Percentiles rank a stretch among this genome's conserved stretches.
These are phyloP conservation scores for Glebionis coronaria DNA, from an alignment of 129 eudicot genomes.

Conservation along the genomic window DNA sequence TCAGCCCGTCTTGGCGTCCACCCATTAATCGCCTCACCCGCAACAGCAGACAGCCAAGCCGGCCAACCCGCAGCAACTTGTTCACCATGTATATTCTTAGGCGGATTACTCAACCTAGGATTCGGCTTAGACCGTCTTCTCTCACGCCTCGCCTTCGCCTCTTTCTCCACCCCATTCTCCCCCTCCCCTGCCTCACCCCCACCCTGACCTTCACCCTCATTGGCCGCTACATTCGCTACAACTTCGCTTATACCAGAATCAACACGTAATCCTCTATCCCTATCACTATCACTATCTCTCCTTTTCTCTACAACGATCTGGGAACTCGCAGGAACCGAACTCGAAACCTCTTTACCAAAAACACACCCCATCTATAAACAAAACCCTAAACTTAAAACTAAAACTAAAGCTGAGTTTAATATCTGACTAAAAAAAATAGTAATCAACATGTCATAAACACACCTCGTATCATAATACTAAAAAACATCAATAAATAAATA, in stretches of 20 bases:
- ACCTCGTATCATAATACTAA: slow-evolving; percentile 18
- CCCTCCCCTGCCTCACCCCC: slow-evolving; percentile 28
- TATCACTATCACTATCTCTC: slow-evolving; percentile 31
- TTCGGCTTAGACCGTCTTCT: slow-evolving; percentile 62
- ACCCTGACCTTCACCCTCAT: slow-evolving; percentile 17
- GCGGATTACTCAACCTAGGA: slow-evolving; percentile 67
- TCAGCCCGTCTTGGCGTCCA: slow-evolving; percentile 91
- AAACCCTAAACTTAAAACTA: slow-evolving; percentile 42
- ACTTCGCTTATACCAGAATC: slow-evolving; percentile 54
- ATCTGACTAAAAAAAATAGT: slow-evolving; percentile 47
- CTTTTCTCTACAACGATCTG: slow-evolving; percentile 44
- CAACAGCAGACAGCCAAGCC: slow-evolving; percentile 77
- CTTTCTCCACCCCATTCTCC: slow-evolving; percentile 49
- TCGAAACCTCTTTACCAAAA: slow-evolving; percentile 67
- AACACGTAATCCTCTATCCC: slow-evolving; percentile 25
- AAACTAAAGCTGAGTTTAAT: slow-evolving; percentile 42
- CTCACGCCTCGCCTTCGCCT: slow-evolving; percentile 43
- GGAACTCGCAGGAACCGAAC: slow-evolving; percentile 46
- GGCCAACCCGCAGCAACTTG: slow-evolving; percentile 98
- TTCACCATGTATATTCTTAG: slow-evolving; percentile 70
- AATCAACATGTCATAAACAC: slow-evolving; percentile 30
- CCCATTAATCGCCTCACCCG: slow-evolving; percentile 83
- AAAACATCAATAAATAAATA: slow-evolving; percentile 38
- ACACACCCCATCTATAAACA: slow-evolving; percentile 78
- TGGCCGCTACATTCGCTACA: slow-evolving; percentile 27